Percentiles rank a stretch among this genome's conserved stretches.
phyloP scores from a whole-genome alignment of 345 rosid genomes.

The Cardamine chenopodiifolia region DNA sequence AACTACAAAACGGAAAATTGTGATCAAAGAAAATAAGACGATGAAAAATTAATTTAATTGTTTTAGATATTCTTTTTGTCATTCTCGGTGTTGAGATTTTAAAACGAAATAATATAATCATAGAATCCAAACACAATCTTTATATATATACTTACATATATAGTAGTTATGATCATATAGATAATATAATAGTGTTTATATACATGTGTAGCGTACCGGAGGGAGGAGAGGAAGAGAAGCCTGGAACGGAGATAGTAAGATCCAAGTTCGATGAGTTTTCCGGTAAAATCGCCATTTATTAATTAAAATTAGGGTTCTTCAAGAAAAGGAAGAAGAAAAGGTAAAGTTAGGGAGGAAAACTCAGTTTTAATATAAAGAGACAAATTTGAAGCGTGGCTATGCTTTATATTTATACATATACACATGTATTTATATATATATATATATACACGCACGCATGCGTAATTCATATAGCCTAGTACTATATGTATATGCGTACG shows the following conservation, averaged over 20 bases:
- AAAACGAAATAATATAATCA: conserved; percentile 10
- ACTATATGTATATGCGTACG: conserved; percentile 25
- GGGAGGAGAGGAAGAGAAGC: conserved; percentile 69
- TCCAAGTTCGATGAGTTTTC: conserved; percentile 68
- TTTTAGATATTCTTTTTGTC: no score
- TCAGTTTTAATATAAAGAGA: conserved; percentile 26
- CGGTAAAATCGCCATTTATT: conserved; percentile 61
- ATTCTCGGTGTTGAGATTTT: not conserved
- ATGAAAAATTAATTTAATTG: not conserved
- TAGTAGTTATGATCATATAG: not conserved
- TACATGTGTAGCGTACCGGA: conserved; percentile 47
- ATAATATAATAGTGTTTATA: not conserved
- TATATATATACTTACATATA: not conserved
- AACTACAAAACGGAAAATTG: not conserved
- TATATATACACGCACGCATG: conserved; percentile 39
- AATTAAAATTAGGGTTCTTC: conserved; percentile 25
- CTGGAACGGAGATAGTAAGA: conserved; percentile 79
- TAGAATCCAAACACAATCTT: not conserved
- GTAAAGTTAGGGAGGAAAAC: conserved; percentile 44
- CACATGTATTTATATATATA: not conserved
- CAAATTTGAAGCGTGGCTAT: conserved; percentile 39
- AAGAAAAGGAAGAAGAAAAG: conserved; percentile 40
- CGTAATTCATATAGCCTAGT: conserved; percentile 31
- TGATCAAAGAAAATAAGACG: not conserved
- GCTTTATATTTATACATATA: conserved; percentile 37